Evolutionary conservation across 495 filamentous ascomycete genomes (phyloP), one percentile per base, ranked within the genome.

Genomic region (Pseudoneurospora amorphoporcata): DNA sequence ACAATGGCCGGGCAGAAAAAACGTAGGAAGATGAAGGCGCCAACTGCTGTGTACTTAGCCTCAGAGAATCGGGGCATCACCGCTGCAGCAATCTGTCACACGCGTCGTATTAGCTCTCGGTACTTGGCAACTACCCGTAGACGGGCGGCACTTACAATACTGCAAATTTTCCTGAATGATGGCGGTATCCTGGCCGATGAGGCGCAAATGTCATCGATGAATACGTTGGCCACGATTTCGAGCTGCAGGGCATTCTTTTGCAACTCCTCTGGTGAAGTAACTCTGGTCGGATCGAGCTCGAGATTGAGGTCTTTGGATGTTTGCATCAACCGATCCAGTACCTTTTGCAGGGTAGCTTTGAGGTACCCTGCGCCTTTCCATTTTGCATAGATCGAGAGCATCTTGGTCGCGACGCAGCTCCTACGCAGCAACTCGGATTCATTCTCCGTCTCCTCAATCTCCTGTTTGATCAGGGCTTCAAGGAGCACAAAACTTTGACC

Each of bases 1-100:
- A 91, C 89, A 72, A 91, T 90, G 17, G 89, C 89, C 29, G 89
- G 89, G 72, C 89, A 90, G 75, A 91, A 91, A 82, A 90, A 91
- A 16, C 89, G 85, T 19, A 91, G 81, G 75, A 91, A 91, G 71
- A 91, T 89, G 76, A 91, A 91, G 1, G 89, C 88, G 1, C 89
- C 89, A 42, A 91, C 89, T 41, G 89, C 89, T 3, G 88, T 91
- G 75, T 89, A 91, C 78, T 90, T 91, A n/a, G 89, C 88, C 29
- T 90, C 88, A 16, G 86, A 87, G 71, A 90, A 90, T 39, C 87
- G 82, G 10, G 81, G 82, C 80, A 86, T 82, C 5, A 90, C 88
- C 39, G 88, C 85, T 16, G 80, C 74, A 14, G 87, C 86, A 72
- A 91, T 90, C 85, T 86, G 69, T 40, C 38, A 65, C 23, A 58